Conservation (phyloP, 2,329 filamentous ascomycete genomes). For the Fusarium sp. region DNA sequence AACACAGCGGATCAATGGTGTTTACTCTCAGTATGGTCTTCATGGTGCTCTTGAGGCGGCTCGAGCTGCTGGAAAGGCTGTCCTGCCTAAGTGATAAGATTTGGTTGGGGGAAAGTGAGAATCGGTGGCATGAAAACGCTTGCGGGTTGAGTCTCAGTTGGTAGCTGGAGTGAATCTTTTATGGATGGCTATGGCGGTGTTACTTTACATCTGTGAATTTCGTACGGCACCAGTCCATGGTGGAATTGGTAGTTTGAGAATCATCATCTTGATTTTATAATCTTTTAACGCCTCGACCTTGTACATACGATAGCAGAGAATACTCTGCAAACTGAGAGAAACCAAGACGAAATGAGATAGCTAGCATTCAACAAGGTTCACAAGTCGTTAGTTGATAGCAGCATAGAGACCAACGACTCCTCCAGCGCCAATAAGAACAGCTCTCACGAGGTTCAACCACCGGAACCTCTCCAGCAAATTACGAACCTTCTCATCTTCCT, state of each 20-base stretch:
- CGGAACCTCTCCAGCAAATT: neutral
- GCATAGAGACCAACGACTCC: neutral
- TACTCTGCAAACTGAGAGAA: rapidly evolving
- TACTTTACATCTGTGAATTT: neutral
- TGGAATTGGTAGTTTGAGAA: rapidly evolving
- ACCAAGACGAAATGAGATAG: rapidly evolving
- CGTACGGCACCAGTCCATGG: neutral
- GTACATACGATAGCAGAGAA: rapidly evolving
- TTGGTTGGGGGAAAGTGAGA: no score
- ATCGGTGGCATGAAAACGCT: no score
- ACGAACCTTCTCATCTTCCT: neutral
- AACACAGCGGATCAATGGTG: constrained; percentile 81
- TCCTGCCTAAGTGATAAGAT: constrained; percentile 1
- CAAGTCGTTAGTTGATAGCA: neutral
- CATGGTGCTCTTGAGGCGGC: constrained; percentile 63
- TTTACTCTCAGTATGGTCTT: constrained; percentile 75
- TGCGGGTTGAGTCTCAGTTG: rapidly evolving
- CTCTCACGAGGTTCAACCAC: neutral
- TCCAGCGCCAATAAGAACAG: neutral
- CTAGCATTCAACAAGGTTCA: rapidly evolving
- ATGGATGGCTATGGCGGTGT: neutral
- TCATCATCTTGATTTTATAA: neutral
- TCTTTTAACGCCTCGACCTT: rapidly evolving
- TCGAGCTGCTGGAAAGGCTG: constrained; percentile 42
- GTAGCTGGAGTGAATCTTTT: neutral